phyloP scores from a whole-genome alignment of 306 rosid species.

The Quercus parvula region DNA sequence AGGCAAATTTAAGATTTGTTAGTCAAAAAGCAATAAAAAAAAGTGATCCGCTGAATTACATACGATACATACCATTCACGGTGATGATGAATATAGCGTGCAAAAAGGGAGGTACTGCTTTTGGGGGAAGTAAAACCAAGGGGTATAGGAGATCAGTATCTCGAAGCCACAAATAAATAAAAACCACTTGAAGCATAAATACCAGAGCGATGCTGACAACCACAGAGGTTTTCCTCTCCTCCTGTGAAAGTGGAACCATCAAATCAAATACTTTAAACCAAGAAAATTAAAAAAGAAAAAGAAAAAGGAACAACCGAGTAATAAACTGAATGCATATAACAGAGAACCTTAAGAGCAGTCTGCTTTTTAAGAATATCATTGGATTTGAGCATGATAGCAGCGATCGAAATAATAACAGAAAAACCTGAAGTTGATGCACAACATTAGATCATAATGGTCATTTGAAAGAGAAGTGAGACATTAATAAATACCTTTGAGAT shows the following conservation, averaged over 20 bases:
- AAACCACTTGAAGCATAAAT: slow-evolving; percentile 70
- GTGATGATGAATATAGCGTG: slow-evolving; percentile 82
- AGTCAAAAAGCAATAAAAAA: background rate
- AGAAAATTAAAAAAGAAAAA: background rate
- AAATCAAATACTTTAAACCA: background rate
- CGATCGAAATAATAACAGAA: slow-evolving; percentile 73
- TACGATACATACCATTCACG: slow-evolving; percentile 64
- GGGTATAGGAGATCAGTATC: slow-evolving; percentile 78
- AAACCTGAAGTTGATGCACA: slow-evolving; percentile 41
- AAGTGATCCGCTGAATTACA: background rate
- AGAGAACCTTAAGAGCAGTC: slow-evolving; percentile 72
- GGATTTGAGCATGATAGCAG: slow-evolving; percentile 85
- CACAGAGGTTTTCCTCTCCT: slow-evolving; percentile 82
- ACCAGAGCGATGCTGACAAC: slow-evolving; percentile 71
- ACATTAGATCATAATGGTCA: slow-evolving; percentile 16
- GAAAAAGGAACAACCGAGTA: too few relatives aligned
- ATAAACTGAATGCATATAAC: slow-evolving; percentile 7
- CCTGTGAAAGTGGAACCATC: slow-evolving; percentile 65
- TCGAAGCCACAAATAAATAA: slow-evolving; percentile 92
- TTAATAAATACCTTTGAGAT: slow-evolving; percentile 63
- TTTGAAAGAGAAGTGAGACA: background rate
- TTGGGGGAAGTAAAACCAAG: slow-evolving; percentile 85
- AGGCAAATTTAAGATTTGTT: background rate
- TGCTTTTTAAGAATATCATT: slow-evolving; percentile 85
- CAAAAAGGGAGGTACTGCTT: slow-evolving; percentile 88